Base-by-base conservation (phyloP, 169 alveolate species). In the Plasmodium sp. region DNA sequence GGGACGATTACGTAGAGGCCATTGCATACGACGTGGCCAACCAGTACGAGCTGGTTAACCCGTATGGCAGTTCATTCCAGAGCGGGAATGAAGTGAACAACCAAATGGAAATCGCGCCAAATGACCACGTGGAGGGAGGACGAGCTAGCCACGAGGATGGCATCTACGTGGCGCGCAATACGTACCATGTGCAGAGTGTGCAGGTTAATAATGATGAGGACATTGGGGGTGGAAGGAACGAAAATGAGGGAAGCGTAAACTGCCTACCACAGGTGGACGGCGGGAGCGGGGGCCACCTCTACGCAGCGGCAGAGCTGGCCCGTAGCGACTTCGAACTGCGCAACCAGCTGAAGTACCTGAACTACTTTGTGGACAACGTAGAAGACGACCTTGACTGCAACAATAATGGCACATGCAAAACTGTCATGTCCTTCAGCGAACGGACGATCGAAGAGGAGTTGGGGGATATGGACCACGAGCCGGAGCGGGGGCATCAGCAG, bases 381-480 rank as follows among this genome's bases (percentile, higher is more conserved):
- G 45, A 80, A 22, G 36, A 80, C 34, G 84, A 80, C n/a, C n/a
- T 43, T 22, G 74, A 43, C 2, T 22, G 54, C 71, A 72, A 72
- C 72, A 45, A 22, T 39, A 45, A 22, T 39, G 75, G 41, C 18
- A 43, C 36, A 6, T 80, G 84, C 45, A 84, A 84, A 71, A 62
- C 45, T 27, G 77, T 54, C 54, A 71, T 84, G 45, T 84, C 93
- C 22, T 84, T 84, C 14, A 84, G 83, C 51, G 84, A 84, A 31
- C 72, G 79, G 45, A 27, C 93, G 18, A 9, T 71, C 7, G 93
- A 84, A 41, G 84, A 84, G 18, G 84, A 74, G 22, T 33, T 41
- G 22, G 84, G 41, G 5, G 54, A 67, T n/a, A 18, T 67, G 77
- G 43, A 67, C 33, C 77, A 67, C 33, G 62, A 51, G 4, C 62